A percentile compares a stretch with the other conserved stretches of the same genome.
Evolutionary conservation across 2,329 filamentous ascomycete species (phyloP).

Genomic region (Coleophoma eucalyptorum): DNA sequence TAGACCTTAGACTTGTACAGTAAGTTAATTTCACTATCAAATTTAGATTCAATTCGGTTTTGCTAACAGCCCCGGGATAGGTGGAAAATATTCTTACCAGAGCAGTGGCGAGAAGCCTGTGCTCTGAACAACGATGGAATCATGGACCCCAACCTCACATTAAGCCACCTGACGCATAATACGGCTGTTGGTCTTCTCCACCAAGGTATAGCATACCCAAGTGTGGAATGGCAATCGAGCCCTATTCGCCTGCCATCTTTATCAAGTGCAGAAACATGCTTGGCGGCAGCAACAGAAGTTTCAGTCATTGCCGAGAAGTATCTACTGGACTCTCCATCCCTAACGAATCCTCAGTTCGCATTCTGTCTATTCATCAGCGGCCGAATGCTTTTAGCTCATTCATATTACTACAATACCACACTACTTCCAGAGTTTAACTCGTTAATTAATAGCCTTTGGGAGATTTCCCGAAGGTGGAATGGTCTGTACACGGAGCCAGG

Average conservation of each 20-base stretch:
- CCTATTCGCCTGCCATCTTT: constrained; percentile 17
- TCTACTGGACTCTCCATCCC: constrained; percentile 18
- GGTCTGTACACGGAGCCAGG: constrained; percentile 15
- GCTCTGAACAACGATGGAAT: constrained; percentile 32
- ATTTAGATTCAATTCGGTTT: too few species aligned
- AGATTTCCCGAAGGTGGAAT: constrained; percentile 34
- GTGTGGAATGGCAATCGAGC: constrained; percentile 21
- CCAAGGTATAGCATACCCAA: constrained; percentile 27
- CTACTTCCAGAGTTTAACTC: constrained; percentile 28
- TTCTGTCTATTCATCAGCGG: constrained; percentile 26
- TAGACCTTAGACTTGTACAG: constrained; percentile 26
- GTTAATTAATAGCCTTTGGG: constrained; percentile 27
- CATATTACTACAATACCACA: constrained; percentile 25
- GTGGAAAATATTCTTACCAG: constrained; percentile 27
- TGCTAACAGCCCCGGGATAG: too few species aligned
- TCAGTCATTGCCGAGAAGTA: constrained; percentile 22
- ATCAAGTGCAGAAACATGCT: constrained; percentile 21
- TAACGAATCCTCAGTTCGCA: constrained; percentile 29
- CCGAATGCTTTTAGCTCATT: constrained; percentile 29
- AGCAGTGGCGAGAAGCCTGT: constrained; percentile 27
- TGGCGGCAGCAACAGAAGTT: constrained; percentile 20
- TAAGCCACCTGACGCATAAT: constrained; percentile 26
- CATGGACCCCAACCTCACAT: constrained; percentile 25
- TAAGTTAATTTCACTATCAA: constrained; percentile 7
- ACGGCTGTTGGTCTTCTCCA: constrained; percentile 22